These are phyloP conservation scores for Neonothopanus nambi DNA, from an alignment of 1,284 basidiomycete species.

Conservation along the genomic window DNA sequence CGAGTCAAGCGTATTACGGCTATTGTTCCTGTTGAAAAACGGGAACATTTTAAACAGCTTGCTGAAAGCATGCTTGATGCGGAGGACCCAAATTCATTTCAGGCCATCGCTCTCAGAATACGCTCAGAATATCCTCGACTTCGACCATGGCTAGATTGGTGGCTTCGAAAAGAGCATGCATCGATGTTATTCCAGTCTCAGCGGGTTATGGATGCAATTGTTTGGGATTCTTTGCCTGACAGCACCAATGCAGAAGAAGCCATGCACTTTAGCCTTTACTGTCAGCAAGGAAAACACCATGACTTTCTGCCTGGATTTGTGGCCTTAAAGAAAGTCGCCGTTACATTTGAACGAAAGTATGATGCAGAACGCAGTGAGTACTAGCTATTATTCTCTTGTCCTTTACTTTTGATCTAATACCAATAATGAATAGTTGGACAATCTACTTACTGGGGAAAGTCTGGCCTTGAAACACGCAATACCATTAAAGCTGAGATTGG, in stretches of 20 bases:
- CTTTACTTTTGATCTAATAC: background rate
- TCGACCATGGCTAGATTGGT: constrained; percentile 23
- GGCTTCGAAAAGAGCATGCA: constrained; percentile 21
- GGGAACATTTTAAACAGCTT: background rate
- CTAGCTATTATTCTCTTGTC: background rate
- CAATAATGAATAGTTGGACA: background rate
- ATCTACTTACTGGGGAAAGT: background rate
- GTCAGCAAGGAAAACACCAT: constrained; percentile 16
- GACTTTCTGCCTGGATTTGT: constrained; percentile 15
- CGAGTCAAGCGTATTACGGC: constrained; percentile 1
- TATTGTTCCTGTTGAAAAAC: background rate
- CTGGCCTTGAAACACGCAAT: background rate
- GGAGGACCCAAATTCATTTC: background rate
- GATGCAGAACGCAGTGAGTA: background rate
- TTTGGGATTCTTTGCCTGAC: constrained; percentile 24
- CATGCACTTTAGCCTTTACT: constrained; percentile 25
- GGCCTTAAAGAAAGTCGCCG: background rate
- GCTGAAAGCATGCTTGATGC: background rate
- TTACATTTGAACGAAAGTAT: background rate
- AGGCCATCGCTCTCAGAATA: background rate
- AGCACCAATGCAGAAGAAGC: constrained; percentile 28
- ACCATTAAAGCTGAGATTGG: background rate
- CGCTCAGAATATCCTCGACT: constrained; percentile 15
- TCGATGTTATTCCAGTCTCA: constrained; percentile 24
- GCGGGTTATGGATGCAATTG: constrained; percentile 18